Evolutionary conservation across 768 basidiomycete genomes (phyloP), one percentile per base, ranked within the genome.

Genomic region (Suillus ampliporus): DNA sequence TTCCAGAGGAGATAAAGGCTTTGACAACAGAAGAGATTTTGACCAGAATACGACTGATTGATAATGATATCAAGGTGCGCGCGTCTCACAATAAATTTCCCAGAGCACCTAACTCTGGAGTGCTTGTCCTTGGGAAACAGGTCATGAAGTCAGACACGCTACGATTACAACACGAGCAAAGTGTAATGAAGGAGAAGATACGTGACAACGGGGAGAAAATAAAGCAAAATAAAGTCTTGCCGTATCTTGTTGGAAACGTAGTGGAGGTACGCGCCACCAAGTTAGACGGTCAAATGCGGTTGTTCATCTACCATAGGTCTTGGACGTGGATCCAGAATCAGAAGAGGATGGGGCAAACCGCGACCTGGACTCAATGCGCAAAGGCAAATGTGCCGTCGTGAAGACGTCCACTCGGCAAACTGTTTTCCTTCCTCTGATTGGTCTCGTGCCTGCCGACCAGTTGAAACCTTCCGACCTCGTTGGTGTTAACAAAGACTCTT

Each of bases 401-500:
- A 99, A 99, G 80, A 99, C 97, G 5, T 96, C 95, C 1, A 99
- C 97, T 9, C 90, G 97, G 63, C 97, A 97, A 80, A 99, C 97
- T 51, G 95, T 99, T 47, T 99, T 99, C 83, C 87, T 99, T 15
- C 97, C 97, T 15, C 87, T 99, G 72, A 96, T 99, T 67, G 97
- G 97, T 62, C 92, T 99, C 61, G 97, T 99, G 28, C 93, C 97
- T 23, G 87, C 95, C 50, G 94, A 96, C 63, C 80, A 94, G 68
- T 88, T 99, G 64, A 89, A 84, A 69, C 97, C 97, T 4, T 84
- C 91, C 48, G 97, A 99, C 78, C 88, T 99, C 53, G 96, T 99
- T 68, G 97, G 97, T 66, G 97, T 99, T 56, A 99, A 99, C 83
- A 99, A 99, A 77, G 97, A 99, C 74, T 99, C 97, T 11, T 99